phyloP scores from a whole-genome alignment of 106 monocot species.

The Iris macrosiphon region DNA sequence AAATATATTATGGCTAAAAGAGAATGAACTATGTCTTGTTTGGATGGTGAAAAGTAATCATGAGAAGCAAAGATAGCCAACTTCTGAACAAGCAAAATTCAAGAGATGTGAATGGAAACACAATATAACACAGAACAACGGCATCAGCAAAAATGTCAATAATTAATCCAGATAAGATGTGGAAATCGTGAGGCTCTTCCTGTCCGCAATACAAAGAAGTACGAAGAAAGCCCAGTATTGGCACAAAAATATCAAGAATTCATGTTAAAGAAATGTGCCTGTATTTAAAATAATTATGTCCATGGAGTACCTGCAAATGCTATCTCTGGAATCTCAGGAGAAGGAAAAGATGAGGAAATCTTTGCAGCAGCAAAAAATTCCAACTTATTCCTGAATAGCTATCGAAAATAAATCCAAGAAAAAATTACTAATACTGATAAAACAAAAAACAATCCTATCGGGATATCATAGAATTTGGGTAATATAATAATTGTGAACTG shows the following conservation, averaged over 20 bases:
- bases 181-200: background rate
- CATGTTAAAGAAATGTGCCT: too few relatives aligned
- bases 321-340: constrained; percentile 82
- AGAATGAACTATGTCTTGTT: background rate
- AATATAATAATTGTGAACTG: background rate
- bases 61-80: background rate
- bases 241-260: too few relatives aligned
- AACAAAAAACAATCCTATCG: background rate
- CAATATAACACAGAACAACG: background rate
- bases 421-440: background rate
- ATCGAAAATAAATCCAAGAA: constrained; percentile 2
- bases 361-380: constrained; percentile 99
- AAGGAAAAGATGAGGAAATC: constrained; percentile 83
- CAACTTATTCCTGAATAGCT: constrained; percentile 90
- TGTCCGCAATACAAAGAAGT: background rate
- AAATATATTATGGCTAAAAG: too few relatives aligned
- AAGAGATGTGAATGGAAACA: background rate
- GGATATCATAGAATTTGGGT: background rate
- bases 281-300: too few relatives aligned
- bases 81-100: background rate
- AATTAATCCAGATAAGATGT: constrained; percentile 1
- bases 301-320: constrained; percentile 99
- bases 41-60: background rate
- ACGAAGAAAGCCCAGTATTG: background rate
- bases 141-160: background rate